Percentiles rank a stretch among this genome's conserved stretches.
These are phyloP conservation scores for Kuraishia piskuri DNA, from an alignment of 805 yeast genomes.

Conservation along the genomic window DNA sequence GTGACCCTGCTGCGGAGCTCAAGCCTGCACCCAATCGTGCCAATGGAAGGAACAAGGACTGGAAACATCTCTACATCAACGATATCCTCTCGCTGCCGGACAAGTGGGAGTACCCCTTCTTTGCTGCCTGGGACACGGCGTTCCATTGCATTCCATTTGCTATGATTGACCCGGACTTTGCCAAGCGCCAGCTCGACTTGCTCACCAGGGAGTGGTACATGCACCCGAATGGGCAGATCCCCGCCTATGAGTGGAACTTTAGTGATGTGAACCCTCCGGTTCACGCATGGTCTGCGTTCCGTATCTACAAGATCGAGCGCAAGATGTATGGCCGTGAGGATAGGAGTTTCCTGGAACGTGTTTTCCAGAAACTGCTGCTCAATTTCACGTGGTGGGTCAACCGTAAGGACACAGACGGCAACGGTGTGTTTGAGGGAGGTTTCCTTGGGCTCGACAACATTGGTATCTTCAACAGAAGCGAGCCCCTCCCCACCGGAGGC, in stretches of 20 bases:
- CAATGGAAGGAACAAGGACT: constrained; percentile 77
- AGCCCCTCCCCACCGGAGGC: constrained; percentile 90
- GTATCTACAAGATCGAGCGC: constrained; percentile 81
- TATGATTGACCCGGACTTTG: constrained; percentile 88
- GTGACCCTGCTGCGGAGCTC: constrained; percentile 69
- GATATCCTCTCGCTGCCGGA: constrained; percentile 87
- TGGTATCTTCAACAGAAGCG: constrained; percentile 88
- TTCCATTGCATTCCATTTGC: constrained; percentile 91
- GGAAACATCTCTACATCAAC: constrained; percentile 85
- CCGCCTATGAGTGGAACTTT: constrained; percentile 96
- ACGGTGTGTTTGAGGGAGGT: constrained; percentile 90
- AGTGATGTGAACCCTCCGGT: constrained; percentile 96
- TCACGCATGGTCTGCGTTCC: constrained; percentile 90
- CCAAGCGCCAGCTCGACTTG: constrained; percentile 79
- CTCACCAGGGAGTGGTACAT: constrained; percentile 92
- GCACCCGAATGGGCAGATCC: constrained; percentile 97
- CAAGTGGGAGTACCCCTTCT: constrained; percentile 93
- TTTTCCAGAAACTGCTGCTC: constrained; percentile 79
- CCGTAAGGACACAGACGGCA: constrained; percentile 78
- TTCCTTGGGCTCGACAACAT: constrained; percentile 89
- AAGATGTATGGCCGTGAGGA: constrained; percentile 80
- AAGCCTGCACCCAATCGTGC: constrained; percentile 80
- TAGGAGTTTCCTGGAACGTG: constrained; percentile 77
- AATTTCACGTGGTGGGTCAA: constrained; percentile 98
- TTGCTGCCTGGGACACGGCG: constrained; percentile 96